A percentile compares a stretch with the other conserved stretches of the same genome.
These are phyloP conservation scores for Neospora caninum DNA, from an alignment of 169 alveolate genomes.

Conservation along the genomic window DNA sequence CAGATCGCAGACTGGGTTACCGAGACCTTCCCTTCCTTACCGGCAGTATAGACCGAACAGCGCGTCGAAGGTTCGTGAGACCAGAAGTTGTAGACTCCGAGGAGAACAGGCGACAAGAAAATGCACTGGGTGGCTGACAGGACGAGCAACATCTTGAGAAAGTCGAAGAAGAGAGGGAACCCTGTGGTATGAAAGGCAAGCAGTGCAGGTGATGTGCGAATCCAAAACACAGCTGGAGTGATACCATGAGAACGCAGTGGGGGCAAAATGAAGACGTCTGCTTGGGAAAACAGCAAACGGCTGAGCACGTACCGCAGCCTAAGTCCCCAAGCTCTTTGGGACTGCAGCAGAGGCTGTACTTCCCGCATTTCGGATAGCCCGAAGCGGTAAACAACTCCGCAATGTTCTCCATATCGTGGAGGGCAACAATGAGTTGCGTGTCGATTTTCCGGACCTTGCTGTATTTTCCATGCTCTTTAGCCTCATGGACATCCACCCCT, in stretches of 20 bases:
- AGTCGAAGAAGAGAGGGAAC: conserved; percentile 65
- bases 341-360: conserved; percentile 61
- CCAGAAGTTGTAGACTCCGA: conserved; percentile 53
- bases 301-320: conserved; percentile 53
- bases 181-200: conserved; percentile 25
- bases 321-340: conserved; percentile 66
- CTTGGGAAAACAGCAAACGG: neutral
- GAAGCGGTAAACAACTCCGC: conserved; percentile 56
- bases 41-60: conserved; percentile 52
- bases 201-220: neutral
- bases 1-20: neutral
- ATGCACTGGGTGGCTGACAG: conserved; percentile 60
- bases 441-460: conserved; percentile 62
- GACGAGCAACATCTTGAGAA: conserved; percentile 50
- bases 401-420: conserved; percentile 57
- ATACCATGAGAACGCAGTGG: too few relatives aligned
- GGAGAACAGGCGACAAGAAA: conserved; percentile 35
- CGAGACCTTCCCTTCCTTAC: conserved; percentile 4
- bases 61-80: conserved; percentile 36
- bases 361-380: conserved; percentile 62
- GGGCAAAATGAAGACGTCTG: neutral
- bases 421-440: conserved; percentile 37
- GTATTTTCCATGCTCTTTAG: conserved; percentile 66
- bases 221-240: neutral
- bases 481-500: conserved; percentile 47